These are phyloP conservation scores for Botryotinia narcissicola DNA, from an alignment of 2,329 filamentous ascomycete genomes.

Conservation along the genomic window DNA sequence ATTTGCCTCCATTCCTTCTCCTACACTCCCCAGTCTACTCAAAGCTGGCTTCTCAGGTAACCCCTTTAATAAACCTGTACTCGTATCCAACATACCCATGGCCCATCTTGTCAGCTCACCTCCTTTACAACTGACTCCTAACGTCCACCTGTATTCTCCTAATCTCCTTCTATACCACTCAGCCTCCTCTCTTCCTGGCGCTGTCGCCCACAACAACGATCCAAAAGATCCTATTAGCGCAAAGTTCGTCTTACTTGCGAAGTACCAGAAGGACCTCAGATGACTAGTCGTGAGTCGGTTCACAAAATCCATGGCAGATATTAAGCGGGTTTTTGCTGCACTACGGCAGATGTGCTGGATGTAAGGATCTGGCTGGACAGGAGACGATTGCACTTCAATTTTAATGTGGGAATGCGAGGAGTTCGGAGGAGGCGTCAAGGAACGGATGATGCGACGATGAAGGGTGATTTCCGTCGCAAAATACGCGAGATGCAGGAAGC, in stretches of 20 bases:
- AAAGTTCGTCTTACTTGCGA: constrained; percentile 85
- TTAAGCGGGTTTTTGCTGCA: constrained; percentile 88
- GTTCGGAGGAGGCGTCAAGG: constrained; percentile 55
- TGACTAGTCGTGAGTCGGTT: constrained; percentile 86
- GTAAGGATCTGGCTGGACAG: constrained; percentile 65
- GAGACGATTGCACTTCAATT: constrained; percentile 38
- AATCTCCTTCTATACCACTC: constrained; percentile 87
- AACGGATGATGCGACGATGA: constrained; percentile 85
- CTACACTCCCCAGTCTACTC: constrained; percentile 47
- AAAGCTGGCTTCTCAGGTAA: constrained; percentile 69
- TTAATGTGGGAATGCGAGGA: constrained; percentile 40
- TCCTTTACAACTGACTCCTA: constrained; percentile 75
- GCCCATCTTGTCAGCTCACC: constrained; percentile 62
- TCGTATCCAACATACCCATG: constrained; percentile 75
- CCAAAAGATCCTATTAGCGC: constrained; percentile 94
- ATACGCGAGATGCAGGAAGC: constrained; percentile 86
- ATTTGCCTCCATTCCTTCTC: constrained; percentile 22
- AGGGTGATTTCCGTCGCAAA: constrained; percentile 93
- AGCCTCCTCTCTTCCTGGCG: constrained; percentile 81
- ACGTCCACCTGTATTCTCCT: constrained; percentile 90
- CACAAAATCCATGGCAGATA: constrained; percentile 96
- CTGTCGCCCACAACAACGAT: constrained; percentile 83
- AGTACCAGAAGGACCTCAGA: constrained; percentile 90
- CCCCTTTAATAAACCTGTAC: constrained; percentile 64
- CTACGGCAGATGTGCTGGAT: constrained; percentile 89